These are phyloP conservation scores for Lentinula novae-zelandiae DNA, from an alignment of 1,284 basidiomycete species.

Conservation along the genomic window DNA sequence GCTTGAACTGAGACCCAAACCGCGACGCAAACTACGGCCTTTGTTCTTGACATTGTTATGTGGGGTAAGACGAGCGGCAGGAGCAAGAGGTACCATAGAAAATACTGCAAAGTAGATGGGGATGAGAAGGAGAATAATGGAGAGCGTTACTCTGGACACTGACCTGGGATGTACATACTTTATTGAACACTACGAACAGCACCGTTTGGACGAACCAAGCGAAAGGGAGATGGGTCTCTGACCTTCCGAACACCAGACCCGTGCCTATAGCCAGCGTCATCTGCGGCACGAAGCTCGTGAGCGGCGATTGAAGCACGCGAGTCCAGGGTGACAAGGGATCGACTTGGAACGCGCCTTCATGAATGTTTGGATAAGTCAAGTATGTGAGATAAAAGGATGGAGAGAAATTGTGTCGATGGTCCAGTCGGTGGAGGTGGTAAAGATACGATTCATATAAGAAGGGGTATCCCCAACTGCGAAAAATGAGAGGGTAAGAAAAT, in stretches of 20 bases:
- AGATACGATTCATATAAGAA: conserved; percentile 92
- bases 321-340: conserved; percentile 33
- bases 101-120: conserved; percentile 63
- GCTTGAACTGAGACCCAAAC: conserved; percentile 82
- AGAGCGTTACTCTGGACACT: conserved; percentile 20
- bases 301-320: conserved; percentile 52
- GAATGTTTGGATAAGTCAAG: conserved; percentile 56
- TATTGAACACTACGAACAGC: conserved; percentile 93
- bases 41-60: conserved; percentile 46
- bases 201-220: conserved; percentile 92
- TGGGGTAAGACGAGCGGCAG: conserved; percentile 79
- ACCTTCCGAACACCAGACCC: conserved; percentile 61
- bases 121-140: conserved; percentile 6
- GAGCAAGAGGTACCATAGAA: conserved; percentile 95
- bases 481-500: conserved; percentile 7
- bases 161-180: conserved; percentile 97
- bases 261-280: conserved; percentile 63
- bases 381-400: conserved; percentile 97
- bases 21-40: conserved; percentile 39
- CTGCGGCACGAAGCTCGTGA: conserved; percentile 74
- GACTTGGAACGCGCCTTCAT: conserved; percentile 24
- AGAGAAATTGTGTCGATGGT: conserved; percentile 98
- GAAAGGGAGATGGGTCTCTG: conserved; percentile 59
- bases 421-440: conserved; percentile 88
- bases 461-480: conserved; percentile 85